Base-by-base conservation (phyloP, 169 alveolate species). In the Theileria orientalis region DNA sequence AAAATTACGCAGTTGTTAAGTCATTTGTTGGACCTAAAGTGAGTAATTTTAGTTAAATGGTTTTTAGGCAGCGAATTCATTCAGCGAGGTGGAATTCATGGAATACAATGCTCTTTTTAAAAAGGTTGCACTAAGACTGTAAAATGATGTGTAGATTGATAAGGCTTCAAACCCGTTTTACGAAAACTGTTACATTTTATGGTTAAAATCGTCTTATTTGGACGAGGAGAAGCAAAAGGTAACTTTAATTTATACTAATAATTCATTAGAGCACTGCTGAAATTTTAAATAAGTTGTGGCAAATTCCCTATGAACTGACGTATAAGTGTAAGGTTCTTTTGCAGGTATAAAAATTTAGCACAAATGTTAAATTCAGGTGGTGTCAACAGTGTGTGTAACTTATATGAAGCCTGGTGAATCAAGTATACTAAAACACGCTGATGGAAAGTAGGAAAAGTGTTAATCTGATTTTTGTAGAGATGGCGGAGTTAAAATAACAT, bases 11-110 rank as follows among this genome's bases (percentile, higher is more conserved):
- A 0, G n/a, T 67, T 14, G 66, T 56, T 13, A 30, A 30, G 47
- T 19, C 13, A 9, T 76, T 63, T 52, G 63, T 37, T 2, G 56
- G 70, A 8, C 56, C 44, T 23, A 41, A 69, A 40, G 85, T 76
- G 14, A 16, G 85, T 76, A 8, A 13, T 8, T 23, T 32, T 25
- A 9, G 62, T 29, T 27, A 9, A 21, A 14, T 29, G 7, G 16
- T 41, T 11, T 40, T 11, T n/a, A 19, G 25, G 3, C 37, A n/a
- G 11, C 2, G 30, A 32, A 32, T 33, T 33, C 74, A 3, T 64
- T 37, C 42, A 47, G 83, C 8, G 86, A 78, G 62, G n/a, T 78
- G 69, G 83, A 69, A 41, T 46, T 78, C 61, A 78, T 78, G 82
- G 79, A 78, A 40, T 78, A 56, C 52, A 69, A 60, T 66, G 86